Percentiles rank a stretch among this genome's conserved stretches.
Evolutionary conservation across 2,329 filamentous ascomycete genomes (phyloP).

Genomic region (Claviceps humidiphila): DNA sequence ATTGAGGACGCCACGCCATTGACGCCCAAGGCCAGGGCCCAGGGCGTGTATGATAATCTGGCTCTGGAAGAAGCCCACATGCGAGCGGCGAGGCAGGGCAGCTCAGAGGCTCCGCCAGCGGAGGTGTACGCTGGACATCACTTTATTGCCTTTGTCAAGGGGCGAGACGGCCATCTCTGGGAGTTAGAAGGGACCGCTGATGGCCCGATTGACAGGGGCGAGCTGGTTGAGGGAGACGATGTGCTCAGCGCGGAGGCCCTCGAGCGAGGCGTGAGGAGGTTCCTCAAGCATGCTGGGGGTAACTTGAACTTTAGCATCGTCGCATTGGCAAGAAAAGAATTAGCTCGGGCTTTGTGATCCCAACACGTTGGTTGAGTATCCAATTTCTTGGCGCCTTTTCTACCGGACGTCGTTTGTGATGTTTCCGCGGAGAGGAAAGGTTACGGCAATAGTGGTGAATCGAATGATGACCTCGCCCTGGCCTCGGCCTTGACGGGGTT

Average conservation of each 20-base stretch:
- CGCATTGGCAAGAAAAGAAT: conserved; percentile 17
- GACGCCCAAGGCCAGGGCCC: conserved; percentile 46
- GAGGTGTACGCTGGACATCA: conserved; percentile 55
- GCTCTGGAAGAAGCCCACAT: conserved; percentile 62
- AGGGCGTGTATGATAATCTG: conserved; percentile 56
- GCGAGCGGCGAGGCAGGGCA: conserved; percentile 53
- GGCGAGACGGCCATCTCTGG: conserved; percentile 52
- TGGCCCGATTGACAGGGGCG: conserved; percentile 57
- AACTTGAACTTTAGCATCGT: conserved; percentile 27
- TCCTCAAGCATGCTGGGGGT: conserved; percentile 24
- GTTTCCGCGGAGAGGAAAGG: too few species aligned
- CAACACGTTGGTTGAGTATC: not conserved
- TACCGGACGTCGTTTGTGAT: not conserved
- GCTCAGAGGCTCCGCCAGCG: conserved; percentile 49
- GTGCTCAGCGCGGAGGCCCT: conserved; percentile 56
- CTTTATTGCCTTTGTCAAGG: conserved; percentile 71
- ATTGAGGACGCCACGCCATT: conserved; percentile 49
- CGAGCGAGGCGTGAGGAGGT: conserved; percentile 38
- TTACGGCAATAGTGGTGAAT: too few species aligned
- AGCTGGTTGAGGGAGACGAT: conserved; percentile 42
- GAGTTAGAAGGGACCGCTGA: conserved; percentile 66
- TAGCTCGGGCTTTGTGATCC: not conserved
- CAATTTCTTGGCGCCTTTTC: not conserved
- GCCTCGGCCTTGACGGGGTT: too few species aligned
- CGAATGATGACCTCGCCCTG: too few species aligned